Evolutionary conservation across 78 protist genomes (phyloP).

Genomic region (Dictyostelium intermedium): DNA sequence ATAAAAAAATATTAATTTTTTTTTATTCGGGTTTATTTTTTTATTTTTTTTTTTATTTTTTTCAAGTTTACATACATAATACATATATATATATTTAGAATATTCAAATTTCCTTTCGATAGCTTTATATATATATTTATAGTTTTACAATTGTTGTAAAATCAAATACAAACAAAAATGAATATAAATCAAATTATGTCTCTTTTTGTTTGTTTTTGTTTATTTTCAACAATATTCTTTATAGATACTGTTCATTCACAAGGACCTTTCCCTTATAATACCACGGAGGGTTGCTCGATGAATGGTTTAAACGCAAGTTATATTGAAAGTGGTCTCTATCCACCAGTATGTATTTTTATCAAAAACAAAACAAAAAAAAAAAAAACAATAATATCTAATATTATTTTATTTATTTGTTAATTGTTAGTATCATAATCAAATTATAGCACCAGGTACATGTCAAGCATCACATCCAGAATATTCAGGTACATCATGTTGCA

Average conservation of each 20-base stretch:
- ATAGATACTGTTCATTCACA: conserved; percentile 14
- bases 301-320: not conserved
- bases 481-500: conserved; percentile 38
- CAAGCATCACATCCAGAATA: conserved; percentile 57
- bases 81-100: not conserved
- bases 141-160: not conserved
- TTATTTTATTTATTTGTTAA: not conserved
- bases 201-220: conserved; percentile 24
- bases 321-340: not conserved
- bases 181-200: conserved; percentile 13
- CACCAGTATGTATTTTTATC: not conserved
- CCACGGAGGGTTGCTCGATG: conserved; percentile 13
- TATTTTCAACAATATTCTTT: not conserved
- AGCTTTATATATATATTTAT: not conserved
- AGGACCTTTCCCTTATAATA: conserved; percentile 1
- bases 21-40: too few species aligned
- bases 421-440: not conserved
- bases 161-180: conserved; percentile 4
- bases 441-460: conserved; percentile 28
- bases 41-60: not conserved
- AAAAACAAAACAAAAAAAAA: not conserved
- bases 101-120: not conserved
- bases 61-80: not conserved
- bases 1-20: too few species aligned
- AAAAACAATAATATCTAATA: not conserved